These are phyloP conservation scores for Paxillus ammoniavirescens DNA, from an alignment of 768 basidiomycete genomes.

Conservation along the genomic window DNA sequence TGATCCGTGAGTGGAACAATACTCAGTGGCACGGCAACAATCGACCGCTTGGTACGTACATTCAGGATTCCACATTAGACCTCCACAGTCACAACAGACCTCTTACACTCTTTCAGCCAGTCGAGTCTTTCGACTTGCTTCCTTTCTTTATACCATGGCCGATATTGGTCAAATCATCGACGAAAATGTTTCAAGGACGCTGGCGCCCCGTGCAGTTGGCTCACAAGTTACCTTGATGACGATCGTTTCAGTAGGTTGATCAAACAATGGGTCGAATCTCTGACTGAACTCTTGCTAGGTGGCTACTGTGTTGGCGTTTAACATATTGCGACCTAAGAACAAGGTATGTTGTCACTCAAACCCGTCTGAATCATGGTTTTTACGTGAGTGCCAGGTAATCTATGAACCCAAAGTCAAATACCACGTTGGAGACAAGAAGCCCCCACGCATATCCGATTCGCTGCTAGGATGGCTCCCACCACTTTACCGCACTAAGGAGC, in stretches of 20 bases:
- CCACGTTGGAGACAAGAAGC: conserved; percentile 71
- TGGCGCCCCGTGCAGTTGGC: conserved; percentile 77
- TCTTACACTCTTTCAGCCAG: conserved; percentile 17
- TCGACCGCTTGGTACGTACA: not conserved
- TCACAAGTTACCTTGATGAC: conserved; percentile 78
- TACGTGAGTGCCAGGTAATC: conserved; percentile 53
- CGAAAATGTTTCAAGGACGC: conserved; percentile 48
- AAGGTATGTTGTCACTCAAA: conserved; percentile 47
- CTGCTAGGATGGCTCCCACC: conserved; percentile 91
- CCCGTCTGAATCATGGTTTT: not conserved
- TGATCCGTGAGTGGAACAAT: conserved; percentile 8
- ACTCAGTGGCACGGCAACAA: not conserved
- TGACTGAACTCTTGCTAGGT: conserved; percentile 38
- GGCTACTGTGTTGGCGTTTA: conserved; percentile 74
- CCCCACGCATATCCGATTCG: conserved; percentile 79
- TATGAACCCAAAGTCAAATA: conserved; percentile 96
- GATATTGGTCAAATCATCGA: conserved; percentile 32
- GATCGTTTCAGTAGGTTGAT: conserved; percentile 59
- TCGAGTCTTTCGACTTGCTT: conserved; percentile 18
- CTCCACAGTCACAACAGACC: not conserved
- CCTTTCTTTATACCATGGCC: conserved; percentile 27
- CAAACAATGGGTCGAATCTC: not conserved
- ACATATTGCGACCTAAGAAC: conserved; percentile 84
- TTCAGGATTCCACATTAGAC: not conserved
- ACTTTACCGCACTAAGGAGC: conserved; percentile 77